phyloP scores from a whole-genome alignment of 1,284 basidiomycete species.

The Leccinum proliferum region DNA sequence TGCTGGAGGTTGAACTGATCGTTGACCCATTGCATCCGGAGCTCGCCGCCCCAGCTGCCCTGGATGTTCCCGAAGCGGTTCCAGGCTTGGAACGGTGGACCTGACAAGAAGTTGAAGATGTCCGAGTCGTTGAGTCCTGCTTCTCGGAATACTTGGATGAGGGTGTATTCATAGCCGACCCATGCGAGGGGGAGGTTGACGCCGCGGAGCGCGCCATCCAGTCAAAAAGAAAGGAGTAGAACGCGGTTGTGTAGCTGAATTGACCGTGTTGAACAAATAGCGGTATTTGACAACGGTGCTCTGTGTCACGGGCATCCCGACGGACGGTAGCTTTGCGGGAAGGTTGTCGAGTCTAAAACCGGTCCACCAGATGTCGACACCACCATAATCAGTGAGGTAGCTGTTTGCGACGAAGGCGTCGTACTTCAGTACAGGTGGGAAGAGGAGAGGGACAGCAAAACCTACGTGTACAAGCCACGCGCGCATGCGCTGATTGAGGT shows the following conservation, averaged over 20 bases:
- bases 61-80: conserved; percentile 41
- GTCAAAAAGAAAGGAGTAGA: conserved; percentile 39
- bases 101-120: conserved; percentile 33
- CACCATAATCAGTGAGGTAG: conserved; percentile 33
- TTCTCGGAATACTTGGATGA: conserved; percentile 35
- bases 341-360: conserved; percentile 34
- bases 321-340: conserved; percentile 25
- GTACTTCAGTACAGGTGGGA: not conserved
- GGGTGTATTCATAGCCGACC: conserved; percentile 38
- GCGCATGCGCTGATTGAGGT: conserved; percentile 18
- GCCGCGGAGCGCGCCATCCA: conserved; percentile 29
- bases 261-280: conserved; percentile 41
- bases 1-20: conserved; percentile 37
- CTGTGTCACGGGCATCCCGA: conserved; percentile 29
- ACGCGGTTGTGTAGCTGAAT: conserved; percentile 38
- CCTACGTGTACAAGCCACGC: not conserved
- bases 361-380: conserved; percentile 41
- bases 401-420: conserved; percentile 14
- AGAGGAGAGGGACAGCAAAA: not conserved
- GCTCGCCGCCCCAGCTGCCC: conserved; percentile 33
- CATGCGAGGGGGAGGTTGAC: conserved; percentile 32
- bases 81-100: conserved; percentile 41
- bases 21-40: conserved; percentile 35
- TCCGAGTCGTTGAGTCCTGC: conserved; percentile 33
- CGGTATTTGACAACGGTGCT: conserved; percentile 35